Conservation (phyloP, 441 rosid genomes). For the Manihot esculenta region DNA sequence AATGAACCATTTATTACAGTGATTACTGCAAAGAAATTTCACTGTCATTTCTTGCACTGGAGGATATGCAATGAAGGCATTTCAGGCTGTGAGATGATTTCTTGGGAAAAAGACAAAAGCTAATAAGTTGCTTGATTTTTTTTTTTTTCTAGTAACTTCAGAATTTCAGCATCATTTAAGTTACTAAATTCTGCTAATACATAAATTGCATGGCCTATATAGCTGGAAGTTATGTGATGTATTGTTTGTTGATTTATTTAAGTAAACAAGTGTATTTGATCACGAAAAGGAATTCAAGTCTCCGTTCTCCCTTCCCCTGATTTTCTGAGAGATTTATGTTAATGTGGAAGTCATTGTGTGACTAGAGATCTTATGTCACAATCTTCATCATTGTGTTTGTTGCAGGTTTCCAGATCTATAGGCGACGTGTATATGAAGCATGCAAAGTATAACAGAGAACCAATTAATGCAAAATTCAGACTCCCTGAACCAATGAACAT, state of each 20-base stretch:
- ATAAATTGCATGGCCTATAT: not conserved
- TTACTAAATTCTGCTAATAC: not conserved
- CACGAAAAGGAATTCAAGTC: not conserved
- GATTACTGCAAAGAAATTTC: not conserved
- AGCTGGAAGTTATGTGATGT: not conserved
- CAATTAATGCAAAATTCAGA: constrained; percentile 64
- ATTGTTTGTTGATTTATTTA: not conserved
- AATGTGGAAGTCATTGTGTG: not conserved
- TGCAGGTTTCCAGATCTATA: constrained; percentile 83
- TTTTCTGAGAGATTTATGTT: not conserved
- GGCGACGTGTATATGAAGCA: constrained; percentile 87
- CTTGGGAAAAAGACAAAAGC: not conserved
- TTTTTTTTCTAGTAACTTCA: not conserved
- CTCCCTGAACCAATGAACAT: constrained; percentile 68
- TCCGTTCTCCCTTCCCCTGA: not conserved
- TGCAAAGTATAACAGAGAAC: constrained; percentile 57
- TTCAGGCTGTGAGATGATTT: not conserved
- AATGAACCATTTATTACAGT: not conserved
- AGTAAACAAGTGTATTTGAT: not conserved
- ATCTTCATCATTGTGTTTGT: constrained; percentile 19
- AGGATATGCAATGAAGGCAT: constrained; percentile 2
- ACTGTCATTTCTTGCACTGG: not conserved
- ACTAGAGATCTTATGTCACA: constrained; percentile 5
- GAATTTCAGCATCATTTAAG: not conserved
- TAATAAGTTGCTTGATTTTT: not conserved